Evolutionary conservation across 2,329 filamentous ascomycete genomes (phyloP), one percentile per base, ranked within the genome.

Genomic region (Stachybotrys echinatus): DNA sequence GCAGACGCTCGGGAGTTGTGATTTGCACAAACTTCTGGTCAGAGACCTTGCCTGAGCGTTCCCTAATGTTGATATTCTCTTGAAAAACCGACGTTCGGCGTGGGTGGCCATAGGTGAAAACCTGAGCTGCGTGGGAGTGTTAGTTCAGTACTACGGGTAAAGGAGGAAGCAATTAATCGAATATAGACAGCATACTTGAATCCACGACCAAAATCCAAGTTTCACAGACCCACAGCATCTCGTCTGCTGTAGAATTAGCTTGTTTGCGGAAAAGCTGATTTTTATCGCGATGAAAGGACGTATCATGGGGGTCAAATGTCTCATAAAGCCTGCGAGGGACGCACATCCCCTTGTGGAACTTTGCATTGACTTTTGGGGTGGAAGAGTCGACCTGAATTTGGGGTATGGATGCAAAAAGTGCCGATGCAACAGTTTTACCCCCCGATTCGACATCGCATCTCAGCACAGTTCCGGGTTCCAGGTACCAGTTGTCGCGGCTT

Each of bases 121-220:
- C 23, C 12, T 27, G 19, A 6, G 14, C 47, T 48, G 21, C 21
- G 4, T 20, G 18, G n/a, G n/a, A 39, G 21, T 40, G 12, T 38
- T 40, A 22, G 34, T 39, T 7, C 6, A 18, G n/a, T n/a, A 21
- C 20, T 7, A 47, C 5, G 7, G 8, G 17, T 37, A 37, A 37
- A 8, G 31, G 31, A 37, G 31, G 6, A 21, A 23, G n/a, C n/a
- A n/a, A n/a, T n/a, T n/a, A n/a, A n/a, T n/a, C n/a, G n/a, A n/a
- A n/a, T n/a, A n/a, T n/a, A n/a, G n/a, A n/a, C n/a, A 17, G n/a
- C 31, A 37, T 48, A 48, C 47, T 22, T 5, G 47, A 48, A 20
- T 48, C 47, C 12, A 48, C 47, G 31, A 48, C 43, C 38, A 48
- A 19, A 20, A 48, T 40, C 47, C 47, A 48, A 7, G 47, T 48